phyloP scores from a whole-genome alignment of 352 stramenopile genomes.

The Phytopythium montanum region DNA sequence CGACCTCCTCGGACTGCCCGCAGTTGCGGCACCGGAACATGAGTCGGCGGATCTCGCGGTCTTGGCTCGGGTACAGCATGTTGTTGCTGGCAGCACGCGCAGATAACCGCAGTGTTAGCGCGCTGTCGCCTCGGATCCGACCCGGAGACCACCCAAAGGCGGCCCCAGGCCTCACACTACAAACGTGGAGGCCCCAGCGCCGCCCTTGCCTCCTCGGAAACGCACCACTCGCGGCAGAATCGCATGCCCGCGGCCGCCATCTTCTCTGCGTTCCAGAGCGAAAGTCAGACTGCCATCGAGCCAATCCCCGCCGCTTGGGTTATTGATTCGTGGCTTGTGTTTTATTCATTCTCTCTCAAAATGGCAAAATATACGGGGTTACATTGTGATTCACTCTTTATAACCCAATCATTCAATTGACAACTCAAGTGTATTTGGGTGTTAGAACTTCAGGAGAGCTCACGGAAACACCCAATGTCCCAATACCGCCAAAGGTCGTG shows the following conservation, averaged over 20 bases:
- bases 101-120: background rate
- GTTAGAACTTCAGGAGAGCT: background rate
- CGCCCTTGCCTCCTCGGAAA: background rate
- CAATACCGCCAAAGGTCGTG: background rate
- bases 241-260: constrained; percentile 81
- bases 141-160: background rate
- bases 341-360: too few species aligned
- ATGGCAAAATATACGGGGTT: too few species aligned
- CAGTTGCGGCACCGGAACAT: constrained; percentile 88
- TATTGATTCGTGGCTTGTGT: too few species aligned
- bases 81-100: constrained; percentile 64
- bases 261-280: background rate
- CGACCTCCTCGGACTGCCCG: constrained; percentile 80
- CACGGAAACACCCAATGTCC: too few species aligned
- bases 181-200: too few species aligned
- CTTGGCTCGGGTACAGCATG: constrained; percentile 89
- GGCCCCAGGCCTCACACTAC: background rate
- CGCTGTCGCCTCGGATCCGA: background rate
- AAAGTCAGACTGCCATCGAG: background rate
- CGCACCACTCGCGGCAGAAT: constrained; percentile 87
- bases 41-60: constrained; percentile 79
- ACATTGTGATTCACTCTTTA: too few species aligned
- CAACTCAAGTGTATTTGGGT: background rate
- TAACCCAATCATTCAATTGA: too few species aligned
- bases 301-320: background rate